phyloP scores from a whole-genome alignment of 2,329 filamentous ascomycete species.

The Alternaria sp. region DNA sequence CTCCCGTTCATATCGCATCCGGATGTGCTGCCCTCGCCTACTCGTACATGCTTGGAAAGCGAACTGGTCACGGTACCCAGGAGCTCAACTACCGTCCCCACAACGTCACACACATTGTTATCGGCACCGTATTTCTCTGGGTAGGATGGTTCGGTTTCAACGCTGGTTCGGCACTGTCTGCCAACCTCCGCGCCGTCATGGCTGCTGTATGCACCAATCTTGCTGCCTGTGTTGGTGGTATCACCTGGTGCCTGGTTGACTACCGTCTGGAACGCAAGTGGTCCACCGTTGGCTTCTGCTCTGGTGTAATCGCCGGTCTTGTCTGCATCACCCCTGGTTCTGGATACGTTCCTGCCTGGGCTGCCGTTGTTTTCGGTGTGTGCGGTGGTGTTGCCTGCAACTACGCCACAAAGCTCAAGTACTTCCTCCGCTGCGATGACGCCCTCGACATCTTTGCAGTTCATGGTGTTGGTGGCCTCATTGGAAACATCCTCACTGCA shows the following conservation, averaged over 20 bases:
- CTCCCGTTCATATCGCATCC: constrained; percentile 87
- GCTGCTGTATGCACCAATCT: constrained; percentile 87
- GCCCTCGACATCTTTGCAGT: constrained; percentile 78
- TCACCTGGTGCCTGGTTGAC: constrained; percentile 89
- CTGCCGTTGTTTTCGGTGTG: constrained; percentile 80
- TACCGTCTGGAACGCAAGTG: constrained; percentile 90
- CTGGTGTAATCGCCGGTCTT: constrained; percentile 84
- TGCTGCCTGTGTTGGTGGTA: constrained; percentile 81
- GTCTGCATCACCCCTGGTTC: constrained; percentile 90
- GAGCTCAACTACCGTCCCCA: constrained; percentile 92
- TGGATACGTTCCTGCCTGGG: constrained; percentile 85
- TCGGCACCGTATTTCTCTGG: constrained; percentile 93
- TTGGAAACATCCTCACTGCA: constrained; percentile 67
- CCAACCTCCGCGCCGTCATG: constrained; percentile 86
- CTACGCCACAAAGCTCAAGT: constrained; percentile 91
- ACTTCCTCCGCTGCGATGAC: constrained; percentile 80
- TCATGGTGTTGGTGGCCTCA: constrained; percentile 66
- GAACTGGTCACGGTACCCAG: constrained; percentile 82
- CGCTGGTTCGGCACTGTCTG: constrained; percentile 80
- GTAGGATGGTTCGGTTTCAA: constrained; percentile 98
- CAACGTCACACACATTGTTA: constrained; percentile 91
- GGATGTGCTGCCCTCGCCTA: constrained; percentile 86
- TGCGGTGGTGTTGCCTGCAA: constrained; percentile 81
- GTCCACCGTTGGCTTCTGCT: constrained; percentile 94
- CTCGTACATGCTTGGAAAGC: constrained; percentile 88